Conservation (phyloP, 2,329 filamentous ascomycete genomes). For the Botrytis sinoallii region DNA sequence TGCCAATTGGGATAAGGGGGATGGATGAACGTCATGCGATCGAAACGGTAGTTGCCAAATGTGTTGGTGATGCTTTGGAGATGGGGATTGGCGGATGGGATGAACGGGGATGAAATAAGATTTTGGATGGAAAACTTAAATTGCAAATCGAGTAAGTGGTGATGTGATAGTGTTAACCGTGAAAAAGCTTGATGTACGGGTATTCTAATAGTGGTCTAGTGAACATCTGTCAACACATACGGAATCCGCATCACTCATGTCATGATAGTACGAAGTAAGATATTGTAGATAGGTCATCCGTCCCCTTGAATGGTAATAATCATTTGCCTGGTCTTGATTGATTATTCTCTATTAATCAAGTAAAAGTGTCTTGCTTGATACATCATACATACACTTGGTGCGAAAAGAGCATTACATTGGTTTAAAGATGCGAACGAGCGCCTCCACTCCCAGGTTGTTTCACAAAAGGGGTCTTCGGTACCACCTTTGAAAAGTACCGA, state of each 20-base stretch:
- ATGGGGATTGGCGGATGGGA: background rate
- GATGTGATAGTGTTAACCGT: background rate
- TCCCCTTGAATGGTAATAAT: background rate
- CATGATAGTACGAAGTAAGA: background rate
- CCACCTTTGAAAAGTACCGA: background rate
- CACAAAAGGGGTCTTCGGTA: background rate
- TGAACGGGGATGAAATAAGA: background rate
- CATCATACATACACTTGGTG: background rate
- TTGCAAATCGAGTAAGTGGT: background rate
- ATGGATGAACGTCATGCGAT: background rate
- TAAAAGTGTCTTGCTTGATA: background rate
- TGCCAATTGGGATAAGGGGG: background rate
- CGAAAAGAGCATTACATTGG: background rate
- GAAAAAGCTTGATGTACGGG: background rate
- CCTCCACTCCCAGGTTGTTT: background rate
- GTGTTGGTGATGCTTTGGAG: background rate
- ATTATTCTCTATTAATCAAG: background rate
- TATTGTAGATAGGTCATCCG: background rate
- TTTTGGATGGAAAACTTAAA: background rate
- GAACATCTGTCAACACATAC: background rate
- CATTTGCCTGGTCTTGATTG: background rate
- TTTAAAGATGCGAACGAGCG: background rate
- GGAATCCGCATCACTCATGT: background rate
- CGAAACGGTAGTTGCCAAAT: background rate
- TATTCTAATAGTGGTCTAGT: background rate